Evolutionary conservation across 2,329 filamentous ascomycete genomes (phyloP).

Genomic region (Sphaerulina populicola): DNA sequence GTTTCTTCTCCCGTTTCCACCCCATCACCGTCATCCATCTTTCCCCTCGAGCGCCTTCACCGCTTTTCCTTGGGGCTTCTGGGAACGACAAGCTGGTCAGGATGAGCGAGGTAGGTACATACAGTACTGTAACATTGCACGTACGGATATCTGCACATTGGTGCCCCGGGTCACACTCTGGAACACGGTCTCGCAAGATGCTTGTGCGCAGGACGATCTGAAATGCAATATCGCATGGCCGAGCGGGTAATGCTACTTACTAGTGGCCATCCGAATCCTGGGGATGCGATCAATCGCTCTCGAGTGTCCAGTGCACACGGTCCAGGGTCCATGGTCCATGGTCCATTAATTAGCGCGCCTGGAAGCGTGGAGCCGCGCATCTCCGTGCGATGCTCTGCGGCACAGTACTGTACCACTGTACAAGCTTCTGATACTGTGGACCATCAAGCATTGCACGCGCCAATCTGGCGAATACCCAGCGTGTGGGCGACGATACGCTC

Average conservation of each 20-base stretch:
- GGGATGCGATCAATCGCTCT: too few species aligned
- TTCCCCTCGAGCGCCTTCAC: neutral
- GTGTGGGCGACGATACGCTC: neutral
- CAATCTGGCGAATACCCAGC: neutral
- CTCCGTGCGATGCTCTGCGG: neutral
- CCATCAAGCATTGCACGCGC: neutral
- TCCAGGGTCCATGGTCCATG: too few species aligned
- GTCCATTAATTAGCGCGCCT: neutral
- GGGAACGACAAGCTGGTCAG: neutral
- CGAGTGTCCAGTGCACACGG: too few species aligned
- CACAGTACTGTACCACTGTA: too few species aligned
- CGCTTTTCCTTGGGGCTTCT: neutral
- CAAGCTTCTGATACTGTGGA: neutral
- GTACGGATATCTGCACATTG: neutral
- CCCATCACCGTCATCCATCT: neutral
- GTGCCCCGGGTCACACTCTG: neutral
- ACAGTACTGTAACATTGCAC: too few species aligned
- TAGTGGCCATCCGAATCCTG: too few species aligned
- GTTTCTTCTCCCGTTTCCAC: slow-evolving; percentile 17
- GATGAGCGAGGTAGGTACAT: neutral
- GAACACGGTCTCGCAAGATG: neutral
- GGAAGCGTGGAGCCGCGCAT: neutral
- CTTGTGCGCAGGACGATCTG: neutral
- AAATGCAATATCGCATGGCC: neutral
- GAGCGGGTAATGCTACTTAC: too few species aligned